These are phyloP conservation scores for Neckera pumila DNA, from an alignment of 225 moss, liverwort and hornwort species.

Conservation along the genomic window DNA sequence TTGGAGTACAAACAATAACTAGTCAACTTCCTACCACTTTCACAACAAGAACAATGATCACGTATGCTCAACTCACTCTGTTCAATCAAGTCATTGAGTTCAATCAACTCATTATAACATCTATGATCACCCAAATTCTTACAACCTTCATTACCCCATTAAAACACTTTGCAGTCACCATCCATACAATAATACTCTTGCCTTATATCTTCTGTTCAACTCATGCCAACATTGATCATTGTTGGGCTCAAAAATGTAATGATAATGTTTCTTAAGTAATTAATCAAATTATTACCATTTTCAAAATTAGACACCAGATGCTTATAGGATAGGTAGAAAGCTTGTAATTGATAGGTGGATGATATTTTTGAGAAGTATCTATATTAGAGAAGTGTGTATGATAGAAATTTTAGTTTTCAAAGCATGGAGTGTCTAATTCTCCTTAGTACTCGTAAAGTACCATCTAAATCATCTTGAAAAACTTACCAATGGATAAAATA, in stretches of 20 bases:
- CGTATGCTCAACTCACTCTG: rapidly evolving
- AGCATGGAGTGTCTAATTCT: background rate
- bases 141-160: background rate
- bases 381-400: rapidly evolving
- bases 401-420: too few relatives aligned
- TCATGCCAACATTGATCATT: background rate
- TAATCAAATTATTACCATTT: background rate
- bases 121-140: rapidly evolving
- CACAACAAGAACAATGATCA: background rate
- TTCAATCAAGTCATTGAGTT: background rate
- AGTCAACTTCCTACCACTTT: background rate
- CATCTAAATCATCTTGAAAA: background rate
- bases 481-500: background rate
- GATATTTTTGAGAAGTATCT: background rate
- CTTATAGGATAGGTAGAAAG: background rate
- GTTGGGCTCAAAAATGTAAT: background rate
- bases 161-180: background rate
- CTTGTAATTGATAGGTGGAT: background rate
- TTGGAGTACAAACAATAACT: background rate
- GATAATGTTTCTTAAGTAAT: background rate
- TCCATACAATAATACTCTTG: background rate
- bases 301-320: background rate
- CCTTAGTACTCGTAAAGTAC: too few relatives aligned
- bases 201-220: background rate
- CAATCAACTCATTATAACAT: background rate